Percentiles rank a stretch among this genome's conserved stretches.
Evolutionary conservation across 257 asterid species (phyloP).

Genomic region (Nicotiana tabacum): DNA sequence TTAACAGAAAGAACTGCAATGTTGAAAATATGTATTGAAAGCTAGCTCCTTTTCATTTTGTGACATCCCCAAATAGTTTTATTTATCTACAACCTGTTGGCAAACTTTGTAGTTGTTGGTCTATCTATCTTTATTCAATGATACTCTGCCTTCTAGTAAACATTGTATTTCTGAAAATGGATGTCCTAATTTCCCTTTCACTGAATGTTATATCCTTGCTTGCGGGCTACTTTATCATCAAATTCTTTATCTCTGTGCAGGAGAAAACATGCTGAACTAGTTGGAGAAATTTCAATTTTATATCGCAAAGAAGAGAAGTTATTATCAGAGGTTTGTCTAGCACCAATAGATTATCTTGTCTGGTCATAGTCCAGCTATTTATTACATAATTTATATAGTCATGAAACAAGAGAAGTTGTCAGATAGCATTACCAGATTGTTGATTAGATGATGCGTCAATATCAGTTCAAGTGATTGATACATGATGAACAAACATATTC

Average conservation of each 20-base stretch:
- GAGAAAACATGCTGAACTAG: conserved; percentile 97
- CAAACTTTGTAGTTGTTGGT: neutral
- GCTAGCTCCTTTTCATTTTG: neutral
- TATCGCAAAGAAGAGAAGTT: conserved; percentile 87
- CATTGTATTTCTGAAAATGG: neutral
- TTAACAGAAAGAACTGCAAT: neutral
- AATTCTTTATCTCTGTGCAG: conserved; percentile 36
- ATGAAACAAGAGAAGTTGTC: neutral
- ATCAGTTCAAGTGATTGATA: neutral
- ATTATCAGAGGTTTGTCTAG: conserved; percentile 71
- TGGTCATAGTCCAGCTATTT: neutral
- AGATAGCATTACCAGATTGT: neutral
- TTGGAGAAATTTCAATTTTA: conserved; percentile 80
- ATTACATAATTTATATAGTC: neutral
- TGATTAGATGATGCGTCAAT: neutral
- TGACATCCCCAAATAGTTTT: neutral
- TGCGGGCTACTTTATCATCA: conserved; percentile 7
- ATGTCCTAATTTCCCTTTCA: neutral
- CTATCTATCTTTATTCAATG: neutral
- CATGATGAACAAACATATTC: neutral
- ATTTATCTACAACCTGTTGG: neutral
- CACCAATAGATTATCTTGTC: neutral
- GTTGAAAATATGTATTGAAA: no score
- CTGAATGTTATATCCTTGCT: neutral
- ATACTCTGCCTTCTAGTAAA: neutral